Evolutionary conservation across 192 early-diverging fungal genomes (phyloP).

Genomic region (Coemansia sp.): DNA sequence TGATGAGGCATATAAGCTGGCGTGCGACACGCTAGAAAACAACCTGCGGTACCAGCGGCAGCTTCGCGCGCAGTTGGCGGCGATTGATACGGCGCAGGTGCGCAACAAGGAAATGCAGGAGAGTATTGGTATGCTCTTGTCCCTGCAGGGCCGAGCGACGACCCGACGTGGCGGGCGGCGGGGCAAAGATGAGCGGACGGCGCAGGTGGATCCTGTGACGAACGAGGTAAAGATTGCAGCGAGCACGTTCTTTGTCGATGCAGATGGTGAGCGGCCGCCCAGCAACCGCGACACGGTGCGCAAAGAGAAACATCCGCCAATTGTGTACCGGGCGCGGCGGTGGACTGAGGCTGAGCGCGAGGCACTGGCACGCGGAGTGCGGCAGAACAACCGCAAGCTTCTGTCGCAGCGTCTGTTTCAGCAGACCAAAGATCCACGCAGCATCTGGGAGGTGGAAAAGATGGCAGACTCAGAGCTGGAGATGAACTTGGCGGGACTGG

Average conservation of each 20-base stretch:
- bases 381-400: constrained; percentile 51
- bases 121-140: constrained; percentile 33
- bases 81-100: constrained; percentile 50
- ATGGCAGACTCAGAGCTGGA: constrained; percentile 47
- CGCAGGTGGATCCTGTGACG: constrained; percentile 37
- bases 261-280: constrained; percentile 42
- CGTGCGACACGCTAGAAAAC: constrained; percentile 49
- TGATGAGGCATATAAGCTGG: constrained; percentile 38
- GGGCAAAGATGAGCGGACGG: constrained; percentile 19
- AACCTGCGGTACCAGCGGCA: constrained; percentile 53
- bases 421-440: constrained; percentile 46
- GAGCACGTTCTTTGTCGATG: constrained; percentile 42
- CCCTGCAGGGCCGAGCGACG: constrained; percentile 45
- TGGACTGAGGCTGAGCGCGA: constrained; percentile 59
- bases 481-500: constrained; percentile 52
- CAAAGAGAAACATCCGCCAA: constrained; percentile 51
- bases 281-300: constrained; percentile 53
- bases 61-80: constrained; percentile 44
- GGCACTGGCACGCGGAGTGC: constrained; percentile 52
- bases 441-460: constrained; percentile 51
- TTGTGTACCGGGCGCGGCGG: constrained; percentile 50
- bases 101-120: constrained; percentile 53
- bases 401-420: constrained; percentile 51
- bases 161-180: constrained; percentile 38
- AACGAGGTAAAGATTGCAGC: constrained; percentile 23